These are phyloP conservation scores for Erodium trifolium DNA, from an alignment of 441 rosid genomes.

Conservation along the genomic window DNA sequence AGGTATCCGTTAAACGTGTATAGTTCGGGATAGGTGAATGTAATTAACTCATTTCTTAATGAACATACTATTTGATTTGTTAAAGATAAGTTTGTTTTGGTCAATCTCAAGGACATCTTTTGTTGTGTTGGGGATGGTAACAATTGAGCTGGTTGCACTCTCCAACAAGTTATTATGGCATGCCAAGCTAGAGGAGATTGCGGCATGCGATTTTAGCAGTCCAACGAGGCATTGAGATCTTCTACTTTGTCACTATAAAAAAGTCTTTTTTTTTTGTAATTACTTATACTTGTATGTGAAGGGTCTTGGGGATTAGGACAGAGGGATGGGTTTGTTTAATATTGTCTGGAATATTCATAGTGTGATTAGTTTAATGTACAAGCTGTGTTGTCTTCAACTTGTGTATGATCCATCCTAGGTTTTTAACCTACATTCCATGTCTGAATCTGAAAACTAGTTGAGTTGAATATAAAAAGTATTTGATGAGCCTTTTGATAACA, in stretches of 20 bases:
- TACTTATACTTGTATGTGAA: too few relatives aligned
- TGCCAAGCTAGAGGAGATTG: constrained; percentile 5
- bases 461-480: not conserved
- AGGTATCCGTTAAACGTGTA: too few relatives aligned
- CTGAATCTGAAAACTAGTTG: not conserved
- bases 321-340: not conserved
- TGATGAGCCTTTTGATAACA: constrained; percentile 6
- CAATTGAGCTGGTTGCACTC: not conserved
- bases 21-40: too few relatives aligned
- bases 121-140: not conserved
- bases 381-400: too few relatives aligned
- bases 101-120: not conserved
- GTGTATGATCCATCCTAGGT: not conserved
- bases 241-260: not conserved
- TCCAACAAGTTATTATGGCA: not conserved
- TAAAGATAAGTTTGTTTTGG: not conserved
- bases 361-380: not conserved
- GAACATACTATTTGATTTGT: too few relatives aligned
- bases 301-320: not conserved
- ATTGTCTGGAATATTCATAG: not conserved
- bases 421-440: constrained; percentile 7
- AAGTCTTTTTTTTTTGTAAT: not conserved
- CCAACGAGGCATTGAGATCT: constrained; percentile 5
- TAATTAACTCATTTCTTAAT: too few relatives aligned
- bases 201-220: constrained; percentile 1